These are phyloP conservation scores for Blastobotrys americana DNA, from an alignment of 805 yeast species.

Conservation along the genomic window DNA sequence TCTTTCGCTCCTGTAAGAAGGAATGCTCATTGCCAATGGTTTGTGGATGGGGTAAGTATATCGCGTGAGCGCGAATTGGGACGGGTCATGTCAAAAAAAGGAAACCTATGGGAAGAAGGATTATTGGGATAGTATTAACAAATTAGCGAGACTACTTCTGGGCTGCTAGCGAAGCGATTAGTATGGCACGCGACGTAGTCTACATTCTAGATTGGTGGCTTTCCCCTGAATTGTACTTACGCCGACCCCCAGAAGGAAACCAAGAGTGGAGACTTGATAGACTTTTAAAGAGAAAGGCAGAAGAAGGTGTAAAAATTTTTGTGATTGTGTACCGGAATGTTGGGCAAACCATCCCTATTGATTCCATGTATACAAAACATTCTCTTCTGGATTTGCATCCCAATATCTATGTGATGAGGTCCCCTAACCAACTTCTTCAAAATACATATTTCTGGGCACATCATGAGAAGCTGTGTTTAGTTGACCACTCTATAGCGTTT, in stretches of 20 bases:
- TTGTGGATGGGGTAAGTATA: slow-evolving; percentile 71
- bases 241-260: slow-evolving; percentile 92
- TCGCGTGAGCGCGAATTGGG: no score
- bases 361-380: slow-evolving; percentile 90
- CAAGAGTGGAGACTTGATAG: slow-evolving; percentile 92
- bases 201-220: slow-evolving; percentile 99
- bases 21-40: slow-evolving; percentile 88
- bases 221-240: slow-evolving; percentile 83
- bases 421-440: slow-evolving; percentile 91
- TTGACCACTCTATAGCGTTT: slow-evolving; percentile 84
- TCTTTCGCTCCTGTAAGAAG: slow-evolving; percentile 90
- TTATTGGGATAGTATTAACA: no score
- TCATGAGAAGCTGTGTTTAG: slow-evolving; percentile 83
- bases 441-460: slow-evolving; percentile 98
- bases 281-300: slow-evolving; percentile 79
- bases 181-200: slow-evolving; percentile 87
- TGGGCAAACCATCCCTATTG: slow-evolving; percentile 87
- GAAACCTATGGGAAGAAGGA: no score
- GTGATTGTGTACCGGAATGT: slow-evolving; percentile 91
- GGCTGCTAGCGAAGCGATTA: slow-evolving; percentile 89
- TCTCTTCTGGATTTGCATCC: slow-evolving; percentile 78
- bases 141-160: slow-evolving; percentile 76
- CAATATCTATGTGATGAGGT: slow-evolving; percentile 82
- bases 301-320: slow-evolving; percentile 89
- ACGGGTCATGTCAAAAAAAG: no score